Percentiles rank a stretch among this genome's conserved stretches.
Evolutionary conservation across 2,329 filamentous ascomycete genomes (phyloP).

Genomic region (Epichloe elymi): DNA sequence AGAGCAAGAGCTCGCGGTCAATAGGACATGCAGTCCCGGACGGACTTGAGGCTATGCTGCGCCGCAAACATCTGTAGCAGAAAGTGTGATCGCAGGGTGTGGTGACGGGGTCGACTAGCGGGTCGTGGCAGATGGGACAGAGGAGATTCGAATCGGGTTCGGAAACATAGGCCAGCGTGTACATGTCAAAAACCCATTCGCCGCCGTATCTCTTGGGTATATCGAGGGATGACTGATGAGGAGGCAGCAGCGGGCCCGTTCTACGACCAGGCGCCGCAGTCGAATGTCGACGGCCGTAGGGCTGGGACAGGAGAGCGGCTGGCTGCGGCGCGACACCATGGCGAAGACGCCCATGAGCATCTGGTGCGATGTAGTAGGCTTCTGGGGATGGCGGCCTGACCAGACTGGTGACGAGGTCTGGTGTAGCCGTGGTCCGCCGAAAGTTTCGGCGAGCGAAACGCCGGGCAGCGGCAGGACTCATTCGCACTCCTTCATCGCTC

Average conservation of each 20-base stretch:
- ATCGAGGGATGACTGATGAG: slow-evolving; percentile 26
- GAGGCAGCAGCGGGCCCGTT: slow-evolving; percentile 21
- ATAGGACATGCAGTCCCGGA: slow-evolving; percentile 39
- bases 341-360: slow-evolving; percentile 12
- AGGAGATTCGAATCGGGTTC: slow-evolving; percentile 35
- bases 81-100: slow-evolving; percentile 54
- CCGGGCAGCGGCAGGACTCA: slow-evolving; percentile 22
- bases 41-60: slow-evolving; percentile 26
- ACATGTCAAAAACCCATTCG: slow-evolving; percentile 29
- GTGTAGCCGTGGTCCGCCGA: slow-evolving; percentile 22
- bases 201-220: slow-evolving; percentile 26
- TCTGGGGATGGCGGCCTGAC: slow-evolving; percentile 26
- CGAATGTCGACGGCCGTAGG: slow-evolving; percentile 9
- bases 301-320: slow-evolving; percentile 2
- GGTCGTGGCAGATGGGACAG: slow-evolving; percentile 45
- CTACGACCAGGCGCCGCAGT: slow-evolving; percentile 16
- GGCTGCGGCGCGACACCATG: slow-evolving; percentile 9
- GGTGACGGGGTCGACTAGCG: slow-evolving; percentile 46
- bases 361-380: slow-evolving; percentile 18
- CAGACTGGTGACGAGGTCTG: slow-evolving; percentile 27
- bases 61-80: slow-evolving; percentile 42
- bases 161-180: slow-evolving; percentile 29
- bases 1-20: slow-evolving; percentile 34
- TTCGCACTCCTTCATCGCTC: slow-evolving; percentile 22
- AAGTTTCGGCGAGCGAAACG: slow-evolving; percentile 24